These are phyloP conservation scores for Pyricularia pennisetigena DNA, from an alignment of 2,329 filamentous ascomycete genomes.

Conservation along the genomic window DNA sequence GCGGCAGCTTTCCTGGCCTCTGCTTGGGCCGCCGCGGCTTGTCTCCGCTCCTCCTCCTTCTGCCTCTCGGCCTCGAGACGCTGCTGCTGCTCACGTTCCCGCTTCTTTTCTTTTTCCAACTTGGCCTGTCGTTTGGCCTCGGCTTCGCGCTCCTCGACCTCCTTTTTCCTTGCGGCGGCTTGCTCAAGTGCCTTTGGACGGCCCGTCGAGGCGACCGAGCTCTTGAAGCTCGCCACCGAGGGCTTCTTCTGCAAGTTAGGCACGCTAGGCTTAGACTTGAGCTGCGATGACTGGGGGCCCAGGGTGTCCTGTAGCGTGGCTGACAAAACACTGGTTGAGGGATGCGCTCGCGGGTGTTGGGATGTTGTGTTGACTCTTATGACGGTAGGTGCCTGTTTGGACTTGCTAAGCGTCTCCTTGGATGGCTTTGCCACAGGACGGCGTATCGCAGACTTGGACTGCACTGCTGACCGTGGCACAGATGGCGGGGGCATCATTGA, in stretches of 20 bases:
- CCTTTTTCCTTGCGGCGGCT: conserved; percentile 72
- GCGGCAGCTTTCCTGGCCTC: conserved; percentile 59
- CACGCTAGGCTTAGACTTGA: conserved; percentile 57
- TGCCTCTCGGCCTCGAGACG: conserved; percentile 25
- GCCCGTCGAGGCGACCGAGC: conserved; percentile 49
- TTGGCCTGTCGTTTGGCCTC: conserved; percentile 76
- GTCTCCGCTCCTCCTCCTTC: conserved; percentile 51
- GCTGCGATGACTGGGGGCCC: conserved; percentile 28
- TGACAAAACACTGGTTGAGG: conserved; percentile 46
- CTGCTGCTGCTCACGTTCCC: conserved; percentile 33
- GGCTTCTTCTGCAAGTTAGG: conserved; percentile 50
- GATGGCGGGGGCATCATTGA: conserved; percentile 51
- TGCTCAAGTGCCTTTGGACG: conserved; percentile 64
- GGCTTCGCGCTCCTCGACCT: conserved; percentile 72
- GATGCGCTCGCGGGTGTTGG: conserved; percentile 49
- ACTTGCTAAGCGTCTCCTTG: conserved; percentile 47
- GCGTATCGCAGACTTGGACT: conserved; percentile 42
- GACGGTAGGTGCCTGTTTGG: conserved; percentile 60
- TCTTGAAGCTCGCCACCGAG: conserved; percentile 53
- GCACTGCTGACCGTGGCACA: conserved; percentile 39
- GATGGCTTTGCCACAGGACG: conserved; percentile 48
- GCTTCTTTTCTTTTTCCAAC: conserved; percentile 69
- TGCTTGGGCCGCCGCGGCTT: conserved; percentile 32
- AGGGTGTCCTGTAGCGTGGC: conserved; percentile 49
- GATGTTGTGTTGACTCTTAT: conserved; percentile 62